Evolutionary conservation across 1,139 yeast species (phyloP).

Genomic region (Candida frijolesensis): DNA sequence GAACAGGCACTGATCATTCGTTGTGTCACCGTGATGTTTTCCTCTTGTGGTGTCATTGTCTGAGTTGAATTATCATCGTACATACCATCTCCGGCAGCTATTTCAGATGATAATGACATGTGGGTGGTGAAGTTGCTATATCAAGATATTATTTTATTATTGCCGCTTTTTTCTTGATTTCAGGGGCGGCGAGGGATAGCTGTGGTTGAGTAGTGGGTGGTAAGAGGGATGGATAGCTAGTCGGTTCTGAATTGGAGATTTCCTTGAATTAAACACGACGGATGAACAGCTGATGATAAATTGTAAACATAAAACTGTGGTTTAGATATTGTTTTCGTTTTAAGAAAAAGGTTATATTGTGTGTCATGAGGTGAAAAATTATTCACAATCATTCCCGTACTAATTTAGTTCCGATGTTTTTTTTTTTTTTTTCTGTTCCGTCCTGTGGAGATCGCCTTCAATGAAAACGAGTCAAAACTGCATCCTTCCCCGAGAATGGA

Average conservation of each 20-base stretch:
- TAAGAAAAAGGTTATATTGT: not conserved
- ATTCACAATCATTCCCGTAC: not conserved
- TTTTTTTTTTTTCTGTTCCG: not conserved
- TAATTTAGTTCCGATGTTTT: not conserved
- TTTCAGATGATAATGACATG: slow-evolving; percentile 41
- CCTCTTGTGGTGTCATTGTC: slow-evolving; percentile 11
- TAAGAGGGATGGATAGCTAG: not conserved
- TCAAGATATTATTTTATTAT: not conserved
- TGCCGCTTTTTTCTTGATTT: too few species aligned
- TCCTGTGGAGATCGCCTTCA: not conserved
- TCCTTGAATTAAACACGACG: not conserved
- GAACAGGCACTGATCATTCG: slow-evolving; percentile 88
- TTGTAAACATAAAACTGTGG: not conserved
- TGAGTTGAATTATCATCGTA: slow-evolving; percentile 25
- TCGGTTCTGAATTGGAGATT: not conserved
- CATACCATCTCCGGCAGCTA: slow-evolving; percentile 35
- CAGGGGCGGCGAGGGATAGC: too few species aligned
- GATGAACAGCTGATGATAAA: not conserved
- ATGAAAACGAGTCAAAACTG: not conserved
- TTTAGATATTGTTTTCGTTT: not conserved
- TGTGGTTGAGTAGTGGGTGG: too few species aligned
- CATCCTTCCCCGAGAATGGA: slow-evolving; percentile 2
- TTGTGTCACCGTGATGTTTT: slow-evolving; percentile 53
- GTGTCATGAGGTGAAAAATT: slow-evolving; percentile 1
- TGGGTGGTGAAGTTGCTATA: not conserved